These are phyloP conservation scores for Botryosphaeria agaves DNA, from an alignment of 2,329 filamentous ascomycete species.

Conservation along the genomic window DNA sequence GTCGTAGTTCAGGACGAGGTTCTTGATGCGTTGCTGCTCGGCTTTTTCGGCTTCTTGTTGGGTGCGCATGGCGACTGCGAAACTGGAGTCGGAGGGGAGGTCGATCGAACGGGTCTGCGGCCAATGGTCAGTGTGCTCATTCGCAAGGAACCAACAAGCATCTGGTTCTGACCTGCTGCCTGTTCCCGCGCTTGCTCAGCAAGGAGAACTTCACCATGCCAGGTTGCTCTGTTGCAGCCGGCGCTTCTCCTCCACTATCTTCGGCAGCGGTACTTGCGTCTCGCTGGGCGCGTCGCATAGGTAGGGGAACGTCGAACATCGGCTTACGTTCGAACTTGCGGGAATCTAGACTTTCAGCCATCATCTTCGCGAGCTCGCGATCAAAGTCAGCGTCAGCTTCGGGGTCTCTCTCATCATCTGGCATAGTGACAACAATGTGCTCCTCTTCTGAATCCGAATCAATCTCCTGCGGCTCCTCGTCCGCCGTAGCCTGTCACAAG, in stretches of 20 bases:
- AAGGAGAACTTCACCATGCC: constrained; percentile 93
- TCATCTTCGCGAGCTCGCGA: constrained; percentile 93
- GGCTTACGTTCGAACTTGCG: constrained; percentile 91
- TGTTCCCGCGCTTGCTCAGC: constrained; percentile 88
- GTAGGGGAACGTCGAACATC: constrained; percentile 92
- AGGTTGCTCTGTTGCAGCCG: constrained; percentile 14
- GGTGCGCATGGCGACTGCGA: constrained; percentile 88
- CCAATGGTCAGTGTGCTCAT: constrained; percentile 6
- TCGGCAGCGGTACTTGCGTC: constrained; percentile 30
- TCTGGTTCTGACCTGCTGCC: constrained; percentile 54
- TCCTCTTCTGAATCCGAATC: constrained; percentile 61
- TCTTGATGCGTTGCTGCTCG: constrained; percentile 97
- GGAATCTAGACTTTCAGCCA: constrained; percentile 91
- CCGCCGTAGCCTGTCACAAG: constrained; percentile 20
- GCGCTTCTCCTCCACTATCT: constrained; percentile 22
- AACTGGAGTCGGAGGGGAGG: constrained; percentile 76
- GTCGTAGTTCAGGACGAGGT: constrained; percentile 90
- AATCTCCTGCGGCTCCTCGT: constrained; percentile 25
- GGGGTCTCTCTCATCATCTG: constrained; percentile 79
- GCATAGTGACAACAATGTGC: constrained; percentile 76
- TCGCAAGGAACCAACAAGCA: too few relatives aligned
- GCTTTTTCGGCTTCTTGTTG: constrained; percentile 91
- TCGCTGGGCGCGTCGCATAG: constrained; percentile 55
- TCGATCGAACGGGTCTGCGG: constrained; percentile 74
- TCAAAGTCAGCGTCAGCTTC: constrained; percentile 96